phyloP scores from a whole-genome alignment of 139 green algal species.

The Chlorella sp. region DNA sequence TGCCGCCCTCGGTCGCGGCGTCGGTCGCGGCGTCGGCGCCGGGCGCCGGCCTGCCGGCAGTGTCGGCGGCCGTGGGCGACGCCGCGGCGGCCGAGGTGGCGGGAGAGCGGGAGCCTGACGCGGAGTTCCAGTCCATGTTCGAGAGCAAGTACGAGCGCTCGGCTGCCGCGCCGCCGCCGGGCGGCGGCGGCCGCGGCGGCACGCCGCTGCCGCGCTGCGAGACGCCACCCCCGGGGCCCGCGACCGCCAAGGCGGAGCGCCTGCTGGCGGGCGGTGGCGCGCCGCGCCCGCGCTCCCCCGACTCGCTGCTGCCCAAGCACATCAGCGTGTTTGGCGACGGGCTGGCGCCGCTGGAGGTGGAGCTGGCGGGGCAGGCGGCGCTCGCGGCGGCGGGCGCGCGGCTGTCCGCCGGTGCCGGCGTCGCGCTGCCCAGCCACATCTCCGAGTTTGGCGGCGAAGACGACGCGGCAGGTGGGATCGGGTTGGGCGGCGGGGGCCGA shows the following conservation, averaged over 20 bases:
- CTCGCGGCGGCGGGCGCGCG: conserved; percentile 7
- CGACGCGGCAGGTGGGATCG: conserved; percentile 7
- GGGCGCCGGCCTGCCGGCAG: neutral
- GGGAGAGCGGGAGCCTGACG: conserved; percentile 13
- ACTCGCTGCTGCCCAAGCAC: conserved; percentile 56
- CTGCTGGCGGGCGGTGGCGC: neutral
- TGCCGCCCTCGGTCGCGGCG: neutral
- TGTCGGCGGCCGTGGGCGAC: neutral
- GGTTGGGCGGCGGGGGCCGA: too few species aligned
- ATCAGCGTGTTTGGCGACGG: conserved; percentile 70
- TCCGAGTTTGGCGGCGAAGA: conserved; percentile 47
- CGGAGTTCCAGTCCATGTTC: conserved; percentile 38
- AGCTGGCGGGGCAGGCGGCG: too few species aligned
- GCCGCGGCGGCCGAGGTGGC: neutral
- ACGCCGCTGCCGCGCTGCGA: neutral
- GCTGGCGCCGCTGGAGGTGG: conserved; percentile 7
- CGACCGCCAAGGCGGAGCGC: neutral
- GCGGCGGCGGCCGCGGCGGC: neutral
- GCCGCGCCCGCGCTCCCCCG: conserved; percentile 1
- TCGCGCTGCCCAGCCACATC: conserved; percentile 46
- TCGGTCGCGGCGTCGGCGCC: neutral
- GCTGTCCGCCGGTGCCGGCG: too few species aligned
- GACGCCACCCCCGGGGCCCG: neutral
- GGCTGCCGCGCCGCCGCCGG: neutral
- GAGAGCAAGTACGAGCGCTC: conserved; percentile 32